Base-by-base conservation (phyloP, 1,284 basidiomycete genomes). In the Heterobasidion parviporum region DNA sequence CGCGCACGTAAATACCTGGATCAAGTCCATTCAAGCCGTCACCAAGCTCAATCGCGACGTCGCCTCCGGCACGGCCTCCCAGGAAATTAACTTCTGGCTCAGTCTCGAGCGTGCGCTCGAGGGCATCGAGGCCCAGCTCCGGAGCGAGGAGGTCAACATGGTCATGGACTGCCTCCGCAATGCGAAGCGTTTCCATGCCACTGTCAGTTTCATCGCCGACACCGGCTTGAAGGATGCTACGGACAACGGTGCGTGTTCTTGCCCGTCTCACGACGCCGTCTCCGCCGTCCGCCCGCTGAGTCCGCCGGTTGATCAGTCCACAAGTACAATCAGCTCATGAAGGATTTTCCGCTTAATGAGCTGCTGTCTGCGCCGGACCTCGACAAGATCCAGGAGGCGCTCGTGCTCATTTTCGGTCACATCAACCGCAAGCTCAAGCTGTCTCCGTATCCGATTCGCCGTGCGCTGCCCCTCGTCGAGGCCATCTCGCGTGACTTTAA, bases 51-150 rank as follows among this genome's bases (percentile, higher is more conserved):
- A 83, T 1, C 81, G 96, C 35, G 94, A 98, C 64, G 95, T 98
- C n/a, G 81, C 87, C 1, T 92, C 91, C 2, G 97, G 96, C 1
- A 98, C 94, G 0, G 95, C 97, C 1, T 95, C 93, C 1, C 97
- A 99, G 66, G 96, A 99, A 69, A 93, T 99, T 76, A 98, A 98
- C 72, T 99, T 99, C 67, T 99, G 97, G 96, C 75, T 98, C 36
- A 92, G 89, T 67, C 82, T 98, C 72, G 96, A 99, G 68, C 80
- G 90, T 54, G 95, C 95, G 1, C 72, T 98, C 59, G 96, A 99
- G 66, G 87, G 83, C 0, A 98, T 99, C 66, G 95, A 98, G 68
- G 76, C 83, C 1, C 97, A 99, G 68, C 78, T 99, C 54, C 80
- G 88, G 59, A 92, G 92, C 61, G 94, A 98, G 56, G 92, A 94